These are phyloP conservation scores for Suaeda aralocaspica DNA, from an alignment of 148 eudicot species.

Conservation along the genomic window DNA sequence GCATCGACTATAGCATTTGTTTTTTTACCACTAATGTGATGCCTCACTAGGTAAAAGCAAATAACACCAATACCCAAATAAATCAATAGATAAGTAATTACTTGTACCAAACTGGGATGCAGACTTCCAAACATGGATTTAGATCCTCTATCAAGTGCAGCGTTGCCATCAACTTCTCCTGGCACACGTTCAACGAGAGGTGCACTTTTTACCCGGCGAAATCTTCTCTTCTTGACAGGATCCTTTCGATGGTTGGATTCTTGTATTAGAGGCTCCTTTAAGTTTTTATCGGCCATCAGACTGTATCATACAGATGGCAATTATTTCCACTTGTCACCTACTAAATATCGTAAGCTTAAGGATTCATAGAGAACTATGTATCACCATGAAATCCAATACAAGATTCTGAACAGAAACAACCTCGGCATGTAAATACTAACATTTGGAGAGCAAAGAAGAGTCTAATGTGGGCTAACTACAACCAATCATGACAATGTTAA, in stretches of 20 bases:
- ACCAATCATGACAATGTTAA: too few relatives aligned
- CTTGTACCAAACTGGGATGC: slow-evolving; percentile 60
- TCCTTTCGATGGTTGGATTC: slow-evolving; percentile 19
- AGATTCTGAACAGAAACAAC: not conserved
- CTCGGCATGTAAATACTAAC: not conserved
- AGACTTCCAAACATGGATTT: slow-evolving; percentile 30
- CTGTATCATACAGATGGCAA: not conserved
- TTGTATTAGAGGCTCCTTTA: slow-evolving; percentile 31
- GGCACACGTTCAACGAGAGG: slow-evolving; percentile 41
- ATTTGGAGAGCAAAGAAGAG: too few relatives aligned
- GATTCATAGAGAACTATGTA: not conserved
- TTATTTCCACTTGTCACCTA: slow-evolving; percentile 15
- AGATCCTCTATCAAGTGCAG: slow-evolving; percentile 20
- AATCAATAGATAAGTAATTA: slow-evolving; percentile 35
- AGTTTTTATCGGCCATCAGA: slow-evolving; percentile 23
- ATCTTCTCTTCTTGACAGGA: slow-evolving; percentile 38
- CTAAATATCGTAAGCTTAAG: slow-evolving; percentile 4
- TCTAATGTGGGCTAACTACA: too few relatives aligned
- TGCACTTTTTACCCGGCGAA: slow-evolving; percentile 57
- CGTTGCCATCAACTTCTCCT: slow-evolving; percentile 26
- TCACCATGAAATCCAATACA: not conserved
- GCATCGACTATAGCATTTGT: slow-evolving; percentile 67
- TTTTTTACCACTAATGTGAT: slow-evolving; percentile 59
- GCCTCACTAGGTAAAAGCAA: slow-evolving; percentile 54
- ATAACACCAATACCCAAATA: slow-evolving; percentile 49